These are phyloP conservation scores for Hypoxylon trugodes DNA, from an alignment of 495 filamentous ascomycete species.

Conservation along the genomic window DNA sequence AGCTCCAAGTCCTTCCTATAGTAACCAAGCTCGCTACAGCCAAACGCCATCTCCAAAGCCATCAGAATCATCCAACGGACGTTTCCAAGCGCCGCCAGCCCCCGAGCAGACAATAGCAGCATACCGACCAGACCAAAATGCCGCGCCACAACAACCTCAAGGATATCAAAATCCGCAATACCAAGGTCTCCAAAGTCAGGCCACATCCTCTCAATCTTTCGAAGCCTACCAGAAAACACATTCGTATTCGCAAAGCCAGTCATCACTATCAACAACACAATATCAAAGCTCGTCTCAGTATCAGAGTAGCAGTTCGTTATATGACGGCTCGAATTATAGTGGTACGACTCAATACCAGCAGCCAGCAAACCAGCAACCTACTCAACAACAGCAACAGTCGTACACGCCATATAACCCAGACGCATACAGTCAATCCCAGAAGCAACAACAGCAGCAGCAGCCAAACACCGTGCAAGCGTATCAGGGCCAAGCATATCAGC, in stretches of 20 bases:
- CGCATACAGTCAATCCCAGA: constrained; percentile 18
- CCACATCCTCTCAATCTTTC: constrained; percentile 7
- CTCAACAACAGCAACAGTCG: constrained; percentile 22
- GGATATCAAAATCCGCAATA: constrained; percentile 10
- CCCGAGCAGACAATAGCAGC: constrained; percentile 19
- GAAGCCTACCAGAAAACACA: constrained; percentile 26
- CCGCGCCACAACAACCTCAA: not conserved
- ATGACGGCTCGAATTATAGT: constrained; percentile 23
- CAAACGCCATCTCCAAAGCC: constrained; percentile 32
- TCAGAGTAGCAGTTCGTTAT: constrained; percentile 13
- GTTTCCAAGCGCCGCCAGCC: constrained; percentile 11
- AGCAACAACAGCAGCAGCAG: constrained; percentile 23
- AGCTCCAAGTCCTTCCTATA: constrained; percentile 23
- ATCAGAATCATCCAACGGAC: constrained; percentile 8
- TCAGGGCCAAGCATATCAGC: constrained; percentile 34
- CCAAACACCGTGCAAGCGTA: constrained; percentile 10
- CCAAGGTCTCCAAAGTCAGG: not conserved
- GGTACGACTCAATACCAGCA: constrained; percentile 6
- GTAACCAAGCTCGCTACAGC: constrained; percentile 11
- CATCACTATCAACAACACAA: constrained; percentile 14
- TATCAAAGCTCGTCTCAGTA: constrained; percentile 26
- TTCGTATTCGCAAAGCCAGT: constrained; percentile 32
- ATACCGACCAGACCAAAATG: constrained; percentile 17
- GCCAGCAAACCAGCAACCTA: constrained; percentile 20
- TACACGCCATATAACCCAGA: constrained; percentile 41